Evolutionary conservation across 2,329 filamentous ascomycete species (phyloP).

Genomic region (Fusarium ambrosium): DNA sequence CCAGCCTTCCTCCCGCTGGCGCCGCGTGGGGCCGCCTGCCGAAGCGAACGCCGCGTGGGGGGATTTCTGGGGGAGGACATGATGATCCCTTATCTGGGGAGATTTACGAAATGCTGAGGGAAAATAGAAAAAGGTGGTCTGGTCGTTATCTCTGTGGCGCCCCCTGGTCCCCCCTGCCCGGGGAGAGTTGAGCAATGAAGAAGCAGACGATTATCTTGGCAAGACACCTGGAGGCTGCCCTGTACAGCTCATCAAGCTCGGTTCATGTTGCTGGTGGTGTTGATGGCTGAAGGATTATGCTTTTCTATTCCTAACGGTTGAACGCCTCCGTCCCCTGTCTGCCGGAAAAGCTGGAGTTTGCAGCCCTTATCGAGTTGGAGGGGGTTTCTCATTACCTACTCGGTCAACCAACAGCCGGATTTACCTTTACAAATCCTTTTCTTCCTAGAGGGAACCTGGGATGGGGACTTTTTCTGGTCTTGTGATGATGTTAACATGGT

Average conservation of each 20-base stretch:
- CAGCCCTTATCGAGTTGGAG: neutral
- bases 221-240: neutral
- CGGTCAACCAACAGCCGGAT: neutral
- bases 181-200: neutral
- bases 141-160: conserved; percentile 37
- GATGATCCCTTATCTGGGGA: conserved; percentile 30
- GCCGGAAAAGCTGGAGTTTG: neutral
- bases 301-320: neutral
- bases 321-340: neutral
- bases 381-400: conserved; percentile 2
- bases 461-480: neutral
- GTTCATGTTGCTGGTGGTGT: neutral
- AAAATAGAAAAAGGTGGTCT: conserved; percentile 13
- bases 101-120: conserved; percentile 12
- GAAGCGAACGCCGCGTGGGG: conserved; percentile 32
- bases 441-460: neutral
- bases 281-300: neutral
- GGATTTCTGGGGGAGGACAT: conserved; percentile 32
- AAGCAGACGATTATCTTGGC: conserved; percentile 1
- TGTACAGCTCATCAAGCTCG: neutral
- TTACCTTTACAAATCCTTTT: neutral
- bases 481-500: neutral
- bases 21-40: conserved; percentile 22
- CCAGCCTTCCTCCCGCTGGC: conserved; percentile 20
- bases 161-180: conserved; percentile 21